Base-by-base conservation (phyloP, 257 asterid genomes). In the Solanum etuberosum region DNA sequence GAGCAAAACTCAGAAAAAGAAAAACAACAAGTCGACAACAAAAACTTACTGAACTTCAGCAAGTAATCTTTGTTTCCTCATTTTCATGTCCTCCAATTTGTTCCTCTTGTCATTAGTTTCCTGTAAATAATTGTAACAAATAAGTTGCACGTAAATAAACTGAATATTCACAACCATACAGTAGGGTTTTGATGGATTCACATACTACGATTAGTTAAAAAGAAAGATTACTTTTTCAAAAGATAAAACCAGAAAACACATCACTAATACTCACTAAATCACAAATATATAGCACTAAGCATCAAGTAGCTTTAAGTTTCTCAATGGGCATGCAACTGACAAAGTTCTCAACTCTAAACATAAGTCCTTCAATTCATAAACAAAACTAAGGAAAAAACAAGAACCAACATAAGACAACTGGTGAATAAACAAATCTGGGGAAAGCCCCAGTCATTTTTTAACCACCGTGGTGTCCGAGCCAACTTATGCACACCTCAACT, bases 31-130 rank as follows among this genome's bases (percentile, higher is more conserved):
- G 29, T 35, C 27, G 59, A 84, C 59, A 80, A 59, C 46, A 84
- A 65, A 61, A 68, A 40, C 96, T 88, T 93, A 96, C 98, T 97
- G 86, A 89, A 96, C 96, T 96, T 96, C 98, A 86, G 97, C 99
- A 76, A 93, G 89, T 71, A 95, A 93, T 13, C 87, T 90, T 86
- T 80, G 87, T 91, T 91, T 94, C 90, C 92, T 91, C 88, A 91
- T 91, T 85, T 90, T 93, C 7, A 91, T 91, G 9, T 87, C 86
- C 85, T 91, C 95, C 89, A 96, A 88, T 86, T 90, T 92, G 81
- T 91, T 90, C 89, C 90, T 94, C 91, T 72, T 91, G 73, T 20
- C 90, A 88, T 90, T 87, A 29, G 91, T 83, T 59, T 94, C 98
- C 99, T 96, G 93, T 70, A 90, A 85, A 83, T 34, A 86, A 65